Base-by-base conservation (phyloP, 306 rosid genomes). In the Cyamopsis tetragonoloba region DNA sequence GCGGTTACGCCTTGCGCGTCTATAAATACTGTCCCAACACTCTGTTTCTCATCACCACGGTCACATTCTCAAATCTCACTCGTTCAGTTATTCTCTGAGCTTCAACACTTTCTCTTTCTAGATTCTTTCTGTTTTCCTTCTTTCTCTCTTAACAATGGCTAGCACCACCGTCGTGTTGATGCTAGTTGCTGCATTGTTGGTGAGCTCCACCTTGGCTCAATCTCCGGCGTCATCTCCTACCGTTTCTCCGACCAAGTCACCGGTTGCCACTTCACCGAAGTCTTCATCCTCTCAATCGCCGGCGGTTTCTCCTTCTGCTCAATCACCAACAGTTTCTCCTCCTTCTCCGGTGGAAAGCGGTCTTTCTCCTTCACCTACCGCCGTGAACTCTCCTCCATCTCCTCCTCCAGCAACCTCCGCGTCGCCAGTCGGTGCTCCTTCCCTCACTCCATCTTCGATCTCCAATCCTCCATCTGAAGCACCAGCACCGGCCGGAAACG, bases 171-270 rank as follows among this genome's bases (percentile, higher is more conserved):
- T 63, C 6, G 50, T 62, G 6, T 23, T 78, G 11, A 71, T 82
- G 65, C 62, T 82, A 7, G 28, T 81, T 0, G 60, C 79, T 0
- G 70, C 82, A 42, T 23, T 87, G 61, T 48, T 83, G 27, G 68
- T 82, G 3, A 51, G 53, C 71, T 24, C 78, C 14, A 32, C 79
- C 19, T 0, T 68, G 2, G 89, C 87, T 38, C 85, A 74, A 37
- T 75, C 87, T 20, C 88, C 91, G 9, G 41, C 80, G 0, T 24
- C 79, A 0, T 60, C 88, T 4, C 88, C 86, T 1, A 78, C 82
- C 10, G 31, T 54, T 1, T 64, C 79, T 1, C 79, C 72, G 4
- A 44, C 50, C 17, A 70, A 8, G 1, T 6, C 84, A 0, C 85
- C 76, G 0, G 72, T 79, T 0, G 39, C 27, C 1, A 1, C 68